Conservation (phyloP, 2,329 filamentous ascomycete genomes). For the Hymenoscyphus occultus region DNA sequence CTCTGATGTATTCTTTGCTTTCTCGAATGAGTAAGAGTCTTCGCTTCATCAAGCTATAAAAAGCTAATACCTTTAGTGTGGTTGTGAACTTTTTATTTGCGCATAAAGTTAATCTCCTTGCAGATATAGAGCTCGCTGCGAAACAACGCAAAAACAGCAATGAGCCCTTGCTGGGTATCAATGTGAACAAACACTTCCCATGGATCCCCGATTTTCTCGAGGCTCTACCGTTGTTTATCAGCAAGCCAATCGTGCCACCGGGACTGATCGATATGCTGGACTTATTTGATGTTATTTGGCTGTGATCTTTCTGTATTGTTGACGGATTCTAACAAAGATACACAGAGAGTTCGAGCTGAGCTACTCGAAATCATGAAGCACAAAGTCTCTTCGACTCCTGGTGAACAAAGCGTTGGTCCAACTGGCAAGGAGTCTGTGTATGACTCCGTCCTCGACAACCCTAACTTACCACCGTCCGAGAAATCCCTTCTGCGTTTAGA, state of each 20-base stretch:
- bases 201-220: background rate
- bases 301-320: background rate
- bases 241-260: slow-evolving; percentile 20
- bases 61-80: background rate
- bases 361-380: background rate
- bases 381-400: background rate
- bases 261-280: slow-evolving; percentile 19
- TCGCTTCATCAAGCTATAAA: no score
- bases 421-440: background rate
- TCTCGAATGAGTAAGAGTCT: background rate
- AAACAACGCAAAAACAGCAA: background rate
- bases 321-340: background rate
- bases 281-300: slow-evolving; percentile 15
- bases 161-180: background rate
- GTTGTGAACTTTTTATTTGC: background rate
- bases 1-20: background rate
- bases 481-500: slow-evolving; percentile 25
- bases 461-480: background rate
- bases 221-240: slow-evolving; percentile 16
- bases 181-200: background rate
- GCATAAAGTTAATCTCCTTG: background rate
- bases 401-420: background rate
- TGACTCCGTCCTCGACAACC: background rate
- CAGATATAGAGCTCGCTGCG: background rate
- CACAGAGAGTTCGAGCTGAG: background rate